Base-by-base conservation (phyloP, 2,329 filamentous ascomycete genomes). In the Whalleya microplaca region DNA sequence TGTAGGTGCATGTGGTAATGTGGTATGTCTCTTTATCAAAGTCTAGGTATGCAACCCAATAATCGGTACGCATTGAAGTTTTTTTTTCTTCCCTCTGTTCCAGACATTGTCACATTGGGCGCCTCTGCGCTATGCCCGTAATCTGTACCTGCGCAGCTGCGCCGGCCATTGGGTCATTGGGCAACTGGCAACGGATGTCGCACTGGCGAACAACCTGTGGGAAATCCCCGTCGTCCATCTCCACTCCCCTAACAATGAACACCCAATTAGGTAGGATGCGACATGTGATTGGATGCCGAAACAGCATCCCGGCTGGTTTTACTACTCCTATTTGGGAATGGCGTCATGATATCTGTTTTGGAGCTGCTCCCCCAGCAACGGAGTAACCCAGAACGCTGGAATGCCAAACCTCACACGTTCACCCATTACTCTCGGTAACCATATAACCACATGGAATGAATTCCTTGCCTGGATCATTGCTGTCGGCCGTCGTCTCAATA, bases 41-140 rank as follows among this genome's bases (percentile, higher is more conserved):
- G 32, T 10, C 21, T 41, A 21, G 20, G 29, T 12, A n/a, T 41
- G 18, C 29, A 41, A 48, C 41, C n/a, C 16, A 21, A n/a, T 41
- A 32, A n/a, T n/a, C n/a, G n/a, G n/a, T n/a, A n/a, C 53, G 41
- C 47, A 45, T 55, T 60, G 60, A 61, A 63, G 51, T 59, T 57
- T 63, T 63, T 61, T 51, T 37, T 37, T 29, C 27, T 29, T 29
- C 27, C 5, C 27, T 16, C 32, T 37, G 3, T 12, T 37, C 14
- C 3, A 16, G 32, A 49, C 50, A 57, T 65, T 63, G 61, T 3
- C 6, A 49, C 50, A 57, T 65, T 63, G 61, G 63, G 63, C 60
- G 53, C 56, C 50, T 51, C 40, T 65, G 63, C 63, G 52, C 63
- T 62, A 60, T 65, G 56, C 61, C 58, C 56, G 44, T 48, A 20